Percentiles rank a stretch among this genome's conserved stretches.
Conservation (phyloP, 768 basidiomycete species). For the Tulasnella sp. region DNA sequence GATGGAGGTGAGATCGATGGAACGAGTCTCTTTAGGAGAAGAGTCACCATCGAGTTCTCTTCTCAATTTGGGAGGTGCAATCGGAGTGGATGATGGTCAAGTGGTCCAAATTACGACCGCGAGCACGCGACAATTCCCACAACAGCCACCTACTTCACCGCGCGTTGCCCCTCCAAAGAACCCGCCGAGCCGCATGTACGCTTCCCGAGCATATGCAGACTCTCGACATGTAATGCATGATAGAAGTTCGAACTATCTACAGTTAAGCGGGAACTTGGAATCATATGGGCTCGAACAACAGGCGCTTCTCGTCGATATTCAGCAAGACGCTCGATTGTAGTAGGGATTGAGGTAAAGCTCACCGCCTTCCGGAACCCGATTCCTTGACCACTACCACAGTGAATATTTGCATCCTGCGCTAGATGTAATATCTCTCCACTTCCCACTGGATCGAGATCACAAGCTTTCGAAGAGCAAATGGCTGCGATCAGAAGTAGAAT, state of each 20-base stretch:
- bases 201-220: no score
- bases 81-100: background rate
- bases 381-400: background rate
- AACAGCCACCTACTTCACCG: background rate
- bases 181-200: background rate
- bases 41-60: conserved; percentile 13
- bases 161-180: background rate
- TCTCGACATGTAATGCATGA: background rate
- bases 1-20: conserved; percentile 29
- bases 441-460: background rate
- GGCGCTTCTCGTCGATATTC: background rate
- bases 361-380: background rate
- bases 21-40: conserved; percentile 12
- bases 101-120: conserved; percentile 21
- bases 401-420: background rate
- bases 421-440: background rate
- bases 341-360: background rate
- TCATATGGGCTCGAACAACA: background rate
- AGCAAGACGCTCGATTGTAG: background rate
- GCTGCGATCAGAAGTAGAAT: no score
- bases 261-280: background rate
- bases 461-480: background rate
- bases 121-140: conserved; percentile 1
- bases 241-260: background rate
- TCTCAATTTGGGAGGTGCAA: conserved; percentile 13